Conservation (phyloP, 129 eudicot genomes). For the Centaurea solstitialis region DNA sequence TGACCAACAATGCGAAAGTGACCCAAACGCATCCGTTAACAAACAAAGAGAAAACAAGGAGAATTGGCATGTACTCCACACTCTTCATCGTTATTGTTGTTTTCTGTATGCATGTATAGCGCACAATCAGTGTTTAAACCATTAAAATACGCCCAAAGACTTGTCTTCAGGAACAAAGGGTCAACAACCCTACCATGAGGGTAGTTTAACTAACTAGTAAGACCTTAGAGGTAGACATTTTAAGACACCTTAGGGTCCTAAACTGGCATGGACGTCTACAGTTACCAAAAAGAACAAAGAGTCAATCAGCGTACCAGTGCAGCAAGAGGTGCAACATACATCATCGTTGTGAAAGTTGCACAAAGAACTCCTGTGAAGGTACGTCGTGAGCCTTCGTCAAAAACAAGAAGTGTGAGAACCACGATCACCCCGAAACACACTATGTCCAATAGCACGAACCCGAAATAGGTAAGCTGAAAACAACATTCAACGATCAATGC, state of each 20-base stretch:
- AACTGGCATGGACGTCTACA: not conserved
- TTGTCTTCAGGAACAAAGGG: not conserved
- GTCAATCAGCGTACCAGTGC: slow-evolving; percentile 48
- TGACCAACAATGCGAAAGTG: slow-evolving; percentile 44
- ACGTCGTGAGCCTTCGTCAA: slow-evolving; percentile 45
- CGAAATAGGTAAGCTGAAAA: slow-evolving; percentile 47
- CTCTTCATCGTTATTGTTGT: slow-evolving; percentile 57
- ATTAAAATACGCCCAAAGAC: not conserved
- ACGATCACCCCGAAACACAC: slow-evolving; percentile 53
- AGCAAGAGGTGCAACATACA: slow-evolving; percentile 77
- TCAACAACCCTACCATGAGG: not conserved
- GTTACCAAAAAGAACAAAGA: not conserved
- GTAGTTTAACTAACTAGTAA: not conserved
- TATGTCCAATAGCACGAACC: slow-evolving; percentile 50
- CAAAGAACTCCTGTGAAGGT: slow-evolving; percentile 63
- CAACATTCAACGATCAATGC: not conserved
- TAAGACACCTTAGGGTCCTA: too few relatives aligned
- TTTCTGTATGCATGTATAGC: slow-evolving; percentile 26
- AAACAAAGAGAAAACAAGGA: slow-evolving; percentile 46
- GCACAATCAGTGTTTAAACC: not conserved
- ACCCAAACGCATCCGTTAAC: slow-evolving; percentile 53
- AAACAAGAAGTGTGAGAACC: slow-evolving; percentile 50
- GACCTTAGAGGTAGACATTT: not conserved
- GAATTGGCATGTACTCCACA: slow-evolving; percentile 62
- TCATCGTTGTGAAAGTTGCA: slow-evolving; percentile 58